Conservation (phyloP, 257 asterid genomes). For the Primulina tabacum region DNA sequence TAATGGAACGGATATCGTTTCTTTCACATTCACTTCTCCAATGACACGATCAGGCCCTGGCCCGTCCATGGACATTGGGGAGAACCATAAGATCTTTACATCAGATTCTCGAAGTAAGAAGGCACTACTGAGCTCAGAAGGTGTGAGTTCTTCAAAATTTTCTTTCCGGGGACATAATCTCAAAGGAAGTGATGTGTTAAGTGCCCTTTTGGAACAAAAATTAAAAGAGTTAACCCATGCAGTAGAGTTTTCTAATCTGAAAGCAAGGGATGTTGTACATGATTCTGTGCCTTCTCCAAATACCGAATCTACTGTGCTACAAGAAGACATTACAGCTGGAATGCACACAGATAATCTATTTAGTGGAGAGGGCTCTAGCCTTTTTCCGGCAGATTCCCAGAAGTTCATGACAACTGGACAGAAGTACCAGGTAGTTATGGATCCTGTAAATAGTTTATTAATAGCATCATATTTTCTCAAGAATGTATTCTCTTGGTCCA, state of each 20-base stretch:
- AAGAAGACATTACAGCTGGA: constrained; percentile 28
- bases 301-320: constrained; percentile 32
- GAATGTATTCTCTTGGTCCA: background rate
- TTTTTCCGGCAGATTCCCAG: constrained; percentile 29
- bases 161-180: constrained; percentile 39
- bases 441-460: background rate
- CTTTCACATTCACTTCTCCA: constrained; percentile 88
- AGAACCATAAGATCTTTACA: constrained; percentile 32
- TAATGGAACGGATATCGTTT: constrained; percentile 60
- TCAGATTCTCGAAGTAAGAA: constrained; percentile 45
- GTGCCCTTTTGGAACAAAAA: constrained; percentile 79
- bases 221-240: constrained; percentile 60
- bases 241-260: constrained; percentile 54
- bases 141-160: constrained; percentile 33
- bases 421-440: constrained; percentile 42
- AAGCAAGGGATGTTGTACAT: constrained; percentile 28
- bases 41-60: constrained; percentile 46
- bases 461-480: background rate
- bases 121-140: constrained; percentile 36
- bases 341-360: constrained; percentile 34
- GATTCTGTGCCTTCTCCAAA: constrained; percentile 26
- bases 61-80: constrained; percentile 37
- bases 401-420: constrained; percentile 30
- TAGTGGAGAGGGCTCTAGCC: constrained; percentile 27
- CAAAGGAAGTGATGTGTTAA: constrained; percentile 60